Evolutionary conservation across 1,284 basidiomycete genomes (phyloP), one percentile per base, ranked within the genome.

Genomic region (Naganishia sp.): DNA sequence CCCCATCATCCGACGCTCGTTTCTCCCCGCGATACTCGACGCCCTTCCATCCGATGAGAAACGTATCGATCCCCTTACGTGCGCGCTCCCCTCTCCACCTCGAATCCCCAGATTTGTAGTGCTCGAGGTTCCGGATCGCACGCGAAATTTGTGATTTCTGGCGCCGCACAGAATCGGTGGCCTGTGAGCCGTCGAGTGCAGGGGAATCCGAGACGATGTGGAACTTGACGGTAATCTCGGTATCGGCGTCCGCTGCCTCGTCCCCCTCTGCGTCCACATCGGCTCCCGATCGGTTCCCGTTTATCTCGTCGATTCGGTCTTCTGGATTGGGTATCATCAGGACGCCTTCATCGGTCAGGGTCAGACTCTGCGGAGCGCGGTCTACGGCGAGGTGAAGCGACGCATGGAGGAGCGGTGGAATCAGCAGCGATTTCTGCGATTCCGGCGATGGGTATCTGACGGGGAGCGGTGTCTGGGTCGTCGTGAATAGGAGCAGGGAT

Each of bases 151-250:
- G 57, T 11, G 57, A 43, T 23, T 56, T 61, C 17, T 61, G 57
- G 17, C 60, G 65, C 9, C 55, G 51, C 17, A 63, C 57, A 9
- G 60, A 56, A 7, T 50, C 28, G 1, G 57, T 43, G 0, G 61
- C 39, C 13, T 62, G 41, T 1, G 46, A 58, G 6, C 32, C 6
- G 2, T 66, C 28, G 1, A 56, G 11, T n/a, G 46, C 50, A 17
- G 60, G 52, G 42, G 57, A 62, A 23, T 50, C 31, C 0, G 62
- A 70, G 25, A 75, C 67, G 17, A 80, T 63, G 51, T 78, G 76
- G 18, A 80, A 64, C 67, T 78, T 79, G 52, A 80, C 71, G 0
- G 79, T 80, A 7, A 76, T 63, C 53, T 80, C 79, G n/a, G 67
- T 62, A 53, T 78, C 77, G 5, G 43, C 46, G 39, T 54, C 46